Percentiles rank a stretch among this genome's conserved stretches.
These are phyloP conservation scores for Paramyrothecium sp. DNA, from an alignment of 2,329 filamentous ascomycete genomes.

Conservation along the genomic window DNA sequence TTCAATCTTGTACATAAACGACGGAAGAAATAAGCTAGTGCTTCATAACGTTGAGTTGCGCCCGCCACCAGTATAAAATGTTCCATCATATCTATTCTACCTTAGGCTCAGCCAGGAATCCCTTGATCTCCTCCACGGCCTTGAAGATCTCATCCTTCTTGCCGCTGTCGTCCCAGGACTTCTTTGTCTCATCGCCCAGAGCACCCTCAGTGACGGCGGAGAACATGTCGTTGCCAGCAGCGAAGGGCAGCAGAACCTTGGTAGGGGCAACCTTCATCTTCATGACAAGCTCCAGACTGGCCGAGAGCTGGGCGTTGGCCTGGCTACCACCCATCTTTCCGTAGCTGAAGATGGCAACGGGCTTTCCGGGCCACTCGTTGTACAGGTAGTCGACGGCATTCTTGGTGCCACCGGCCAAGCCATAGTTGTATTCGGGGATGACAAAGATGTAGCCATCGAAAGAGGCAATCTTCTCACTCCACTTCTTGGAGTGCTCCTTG, in stretches of 20 bases:
- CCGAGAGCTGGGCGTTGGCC: background rate
- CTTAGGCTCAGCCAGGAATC: background rate
- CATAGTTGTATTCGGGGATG: slow-evolving; percentile 56
- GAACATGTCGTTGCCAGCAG: background rate
- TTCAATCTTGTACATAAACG: too few species aligned
- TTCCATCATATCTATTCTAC: too few species aligned
- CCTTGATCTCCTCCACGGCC: background rate
- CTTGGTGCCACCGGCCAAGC: slow-evolving; percentile 52
- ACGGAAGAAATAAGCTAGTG: too few species aligned
- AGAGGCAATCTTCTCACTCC: slow-evolving; percentile 40
- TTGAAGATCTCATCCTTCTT: background rate
- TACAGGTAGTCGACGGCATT: slow-evolving; percentile 63
- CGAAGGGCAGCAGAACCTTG: background rate
- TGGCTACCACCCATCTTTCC: background rate
- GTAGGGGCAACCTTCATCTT: background rate
- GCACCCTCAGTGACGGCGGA: background rate
- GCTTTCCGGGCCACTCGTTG: slow-evolving; percentile 9
- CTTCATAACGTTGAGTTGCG: too few species aligned
- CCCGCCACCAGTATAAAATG: too few species aligned
- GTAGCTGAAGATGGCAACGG: slow-evolving; percentile 5
- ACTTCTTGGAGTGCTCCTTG: slow-evolving; percentile 39
- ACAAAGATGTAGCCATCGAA: slow-evolving; percentile 49
- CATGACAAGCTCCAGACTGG: background rate
- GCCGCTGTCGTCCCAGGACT: background rate
- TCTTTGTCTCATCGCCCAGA: background rate